Evolutionary conservation across 2,329 filamentous ascomycete genomes (phyloP), one percentile per base, ranked within the genome.

Genomic region (Exophiala alcalophila): DNA sequence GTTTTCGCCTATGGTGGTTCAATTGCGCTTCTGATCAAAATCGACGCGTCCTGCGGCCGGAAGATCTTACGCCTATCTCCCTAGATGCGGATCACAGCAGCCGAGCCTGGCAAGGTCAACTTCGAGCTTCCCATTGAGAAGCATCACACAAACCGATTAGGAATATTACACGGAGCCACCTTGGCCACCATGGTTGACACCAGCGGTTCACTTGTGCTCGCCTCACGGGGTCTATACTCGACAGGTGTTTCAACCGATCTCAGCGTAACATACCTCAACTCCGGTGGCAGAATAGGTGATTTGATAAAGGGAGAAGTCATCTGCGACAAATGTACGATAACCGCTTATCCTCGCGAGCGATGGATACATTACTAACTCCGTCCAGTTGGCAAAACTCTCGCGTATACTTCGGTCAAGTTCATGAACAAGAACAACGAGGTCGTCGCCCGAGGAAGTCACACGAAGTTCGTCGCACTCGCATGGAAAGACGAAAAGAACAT

Each of bases 171-270:
- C 64, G 80, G 80, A 44, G 80, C 80, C 11, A 82, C 81, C 1
- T 80, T 84, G 48, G 80, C 80, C 4, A 79, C 76, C 59, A 73
- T 76, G 71, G 78, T 82, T 32, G 80, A 84, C 53, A 73, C 83
- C 1, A 80, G 81, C 4, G 81, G 81, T 15, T 82, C 78, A 11
- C 65, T 84, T 7, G 80, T 80, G 6, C 77, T 84, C 27, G 81
- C 80, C 5, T 83, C 80, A 0, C 68, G 74, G 23, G 80, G 81
- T 0, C 68, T 84, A 1, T 83, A 77, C 57, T 72, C 79, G 14
- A 84, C 80, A 0, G 80, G 80, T 5, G 80, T 84, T 2, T 81
- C 78, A 1, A 84, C 80, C 3, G 80, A 84, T 61, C 60, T 84
- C 7, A 83, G 75, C 51, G 75, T 84, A 3, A 83, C 80, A 1